Conservation (phyloP, 192 early-diverging fungal genomes). For the Powellomyces hirtus region DNA sequence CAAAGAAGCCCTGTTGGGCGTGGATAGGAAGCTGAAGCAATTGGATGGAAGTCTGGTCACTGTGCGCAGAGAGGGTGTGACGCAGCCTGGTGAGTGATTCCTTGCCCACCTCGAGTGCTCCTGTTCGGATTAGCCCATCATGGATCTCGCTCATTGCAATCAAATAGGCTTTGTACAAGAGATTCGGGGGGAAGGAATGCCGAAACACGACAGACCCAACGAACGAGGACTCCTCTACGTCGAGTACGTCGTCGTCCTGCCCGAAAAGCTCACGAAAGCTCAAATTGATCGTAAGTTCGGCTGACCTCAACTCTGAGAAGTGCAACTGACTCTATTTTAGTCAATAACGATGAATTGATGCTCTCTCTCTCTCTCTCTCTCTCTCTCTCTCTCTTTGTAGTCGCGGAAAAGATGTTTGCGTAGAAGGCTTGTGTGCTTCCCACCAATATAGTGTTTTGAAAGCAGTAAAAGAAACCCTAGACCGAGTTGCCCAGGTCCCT, state of each 20-base stretch:
- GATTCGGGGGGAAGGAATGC: slow-evolving; percentile 89
- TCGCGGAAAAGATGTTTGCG: background rate
- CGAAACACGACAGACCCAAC: slow-evolving; percentile 52
- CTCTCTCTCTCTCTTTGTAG: background rate
- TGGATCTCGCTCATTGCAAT: background rate
- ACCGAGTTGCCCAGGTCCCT: too few species aligned
- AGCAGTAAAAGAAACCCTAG: too few species aligned
- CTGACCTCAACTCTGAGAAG: background rate
- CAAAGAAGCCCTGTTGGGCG: slow-evolving; percentile 77
- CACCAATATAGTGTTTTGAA: too few species aligned
- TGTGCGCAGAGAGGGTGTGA: slow-evolving; percentile 52
- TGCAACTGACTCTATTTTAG: background rate
- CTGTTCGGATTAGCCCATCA: slow-evolving; percentile 6
- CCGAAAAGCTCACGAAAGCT: slow-evolving; percentile 49
- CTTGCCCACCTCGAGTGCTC: background rate
- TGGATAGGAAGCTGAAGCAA: slow-evolving; percentile 71
- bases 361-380: background rate
- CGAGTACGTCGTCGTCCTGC: slow-evolving; percentile 84
- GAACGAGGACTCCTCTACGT: slow-evolving; percentile 81
- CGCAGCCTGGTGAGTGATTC: slow-evolving; percentile 48
- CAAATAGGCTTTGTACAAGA: slow-evolving; percentile 72
- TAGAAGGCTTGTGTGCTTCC: too few species aligned
- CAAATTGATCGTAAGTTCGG: slow-evolving; percentile 34
- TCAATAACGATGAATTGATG: too few species aligned
- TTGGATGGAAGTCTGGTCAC: slow-evolving; percentile 63